Evolutionary conservation across 371 early-diverging fungal species (phyloP), one percentile per base, ranked within the genome.

Genomic region (Funneliformis caledonium): DNA sequence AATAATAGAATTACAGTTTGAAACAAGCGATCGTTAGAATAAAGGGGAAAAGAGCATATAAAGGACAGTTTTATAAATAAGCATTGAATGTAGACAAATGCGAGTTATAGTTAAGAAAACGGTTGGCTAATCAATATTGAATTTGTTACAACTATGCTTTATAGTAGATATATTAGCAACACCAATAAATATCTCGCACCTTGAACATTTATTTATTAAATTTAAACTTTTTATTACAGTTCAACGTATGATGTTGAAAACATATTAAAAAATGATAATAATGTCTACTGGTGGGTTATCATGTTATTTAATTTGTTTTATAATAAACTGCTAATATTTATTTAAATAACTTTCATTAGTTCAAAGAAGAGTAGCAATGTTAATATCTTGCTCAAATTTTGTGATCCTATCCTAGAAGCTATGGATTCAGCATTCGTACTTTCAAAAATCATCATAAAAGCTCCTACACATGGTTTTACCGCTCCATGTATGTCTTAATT

Each of bases 401-500:
- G 73, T 43, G 83, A 82, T 19, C 52, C 68, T 7, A 52, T 22
- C 42, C 59, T 43, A 45, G 68, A 75, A n/a, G 59, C 81, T 22
- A 72, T 37, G 16, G 83, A 85, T 73, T 50, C 67, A 42, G 75
- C 81, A 16, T 85, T 83, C 72, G 82, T 83, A 14, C 50, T 85
- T 8, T 81, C 85, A 5, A 82, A 78, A 61, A 75, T 85, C n/a
- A 73, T 85, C 22, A 81, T 85, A 31, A 83, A 83, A 59, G 82
- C 85, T 37, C 85, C 85, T 22, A 80, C 72, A 50, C 80, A 82
- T 52, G 85, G 85, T 74, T 85, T 82, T 47, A 85, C 85, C 1
- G 85, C 85, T 42, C 85, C 85, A 81, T 85, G 85, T 82, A 79
- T 47, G 65, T 70, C 26, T 12, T 14, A 42, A 56, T n/a, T 52